Conservation (phyloP, 1,284 basidiomycete species). For the Ganoderma meredithae region DNA sequence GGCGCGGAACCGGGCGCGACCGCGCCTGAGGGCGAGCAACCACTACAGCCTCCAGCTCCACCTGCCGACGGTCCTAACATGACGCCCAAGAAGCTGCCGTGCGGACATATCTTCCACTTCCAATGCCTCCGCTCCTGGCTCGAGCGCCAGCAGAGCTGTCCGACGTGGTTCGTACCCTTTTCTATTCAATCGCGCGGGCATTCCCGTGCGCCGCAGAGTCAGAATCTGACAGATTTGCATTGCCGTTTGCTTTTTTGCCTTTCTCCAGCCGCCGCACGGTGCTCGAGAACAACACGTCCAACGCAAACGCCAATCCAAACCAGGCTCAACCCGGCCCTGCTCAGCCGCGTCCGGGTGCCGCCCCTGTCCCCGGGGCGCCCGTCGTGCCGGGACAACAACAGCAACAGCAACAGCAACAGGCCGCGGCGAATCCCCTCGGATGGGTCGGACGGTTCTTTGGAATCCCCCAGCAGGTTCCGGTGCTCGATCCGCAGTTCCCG, state of each 20-base stretch:
- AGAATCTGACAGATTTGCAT: constrained; percentile 26
- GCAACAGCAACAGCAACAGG: constrained; percentile 3
- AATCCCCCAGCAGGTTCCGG: constrained; percentile 38
- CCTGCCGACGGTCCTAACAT: constrained; percentile 68
- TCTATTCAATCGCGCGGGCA: constrained; percentile 9
- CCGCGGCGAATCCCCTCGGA: constrained; percentile 39
- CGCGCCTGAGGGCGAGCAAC: constrained; percentile 8
- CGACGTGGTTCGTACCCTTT: constrained; percentile 81
- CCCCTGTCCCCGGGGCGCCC: constrained; percentile 11
- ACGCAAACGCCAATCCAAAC: constrained; percentile 39
- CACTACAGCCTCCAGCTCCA: constrained; percentile 28
- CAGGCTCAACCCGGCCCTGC: constrained; percentile 39
- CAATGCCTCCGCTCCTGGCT: constrained; percentile 97
- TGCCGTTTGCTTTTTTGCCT: constrained; percentile 11
- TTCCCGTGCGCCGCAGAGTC: constrained; percentile 3
- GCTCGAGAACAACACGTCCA: constrained; percentile 58
- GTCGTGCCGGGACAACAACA: not conserved
- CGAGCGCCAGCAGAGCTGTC: constrained; percentile 95
- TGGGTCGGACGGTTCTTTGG: constrained; percentile 61
- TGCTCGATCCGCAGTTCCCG: constrained; percentile 29
- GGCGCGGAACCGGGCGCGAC: constrained; percentile 24
- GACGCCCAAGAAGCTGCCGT: constrained; percentile 95
- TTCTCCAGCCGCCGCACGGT: constrained; percentile 82
- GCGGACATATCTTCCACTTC: constrained; percentile 98
- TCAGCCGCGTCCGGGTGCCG: constrained; percentile 28